phyloP scores from a whole-genome alignment of 805 yeast species.

The Maudiozyma serrabonitensis region DNA sequence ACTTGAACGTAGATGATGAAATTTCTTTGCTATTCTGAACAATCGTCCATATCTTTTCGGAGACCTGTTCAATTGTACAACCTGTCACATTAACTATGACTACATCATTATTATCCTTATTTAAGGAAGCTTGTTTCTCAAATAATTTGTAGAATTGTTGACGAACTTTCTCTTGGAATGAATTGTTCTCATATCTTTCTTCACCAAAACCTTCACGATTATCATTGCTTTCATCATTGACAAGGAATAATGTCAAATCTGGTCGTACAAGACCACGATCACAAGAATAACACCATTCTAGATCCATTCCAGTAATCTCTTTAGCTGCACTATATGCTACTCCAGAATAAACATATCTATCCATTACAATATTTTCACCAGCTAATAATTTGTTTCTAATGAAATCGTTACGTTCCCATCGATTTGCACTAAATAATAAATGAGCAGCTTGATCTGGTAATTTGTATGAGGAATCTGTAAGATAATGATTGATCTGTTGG shows the following conservation, averaged over 20 bases:
- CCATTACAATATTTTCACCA: conserved; percentile 62
- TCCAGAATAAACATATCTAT: conserved; percentile 88
- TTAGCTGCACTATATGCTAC: conserved; percentile 88
- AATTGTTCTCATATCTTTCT: conserved; percentile 77
- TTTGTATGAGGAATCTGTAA: conserved; percentile 39
- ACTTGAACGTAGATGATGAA: not conserved
- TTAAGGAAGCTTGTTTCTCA: conserved; percentile 12
- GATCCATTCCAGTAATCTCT: conserved; percentile 37
- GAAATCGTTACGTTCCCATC: conserved; percentile 70
- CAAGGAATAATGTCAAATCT: conserved; percentile 70
- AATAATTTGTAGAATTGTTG: conserved; percentile 44
- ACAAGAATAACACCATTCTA: conserved; percentile 72
- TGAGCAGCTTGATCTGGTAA: conserved; percentile 78
- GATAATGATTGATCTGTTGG: conserved; percentile 59
- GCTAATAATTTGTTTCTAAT: conserved; percentile 36
- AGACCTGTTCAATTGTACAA: conserved; percentile 47
- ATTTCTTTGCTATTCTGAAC: not conserved
- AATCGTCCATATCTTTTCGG: conserved; percentile 6
- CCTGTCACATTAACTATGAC: conserved; percentile 49
- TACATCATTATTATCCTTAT: conserved; percentile 30
- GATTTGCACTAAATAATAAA: conserved; percentile 78
- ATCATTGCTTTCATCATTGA: conserved; percentile 34
- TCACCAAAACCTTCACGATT: conserved; percentile 80
- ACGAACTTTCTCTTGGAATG: conserved; percentile 68
- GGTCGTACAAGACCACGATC: conserved; percentile 84